A percentile compares a stretch with the other conserved stretches of the same genome.
These are phyloP conservation scores for Tephrocybe sp. DNA, from an alignment of 768 basidiomycete species.

Conservation along the genomic window DNA sequence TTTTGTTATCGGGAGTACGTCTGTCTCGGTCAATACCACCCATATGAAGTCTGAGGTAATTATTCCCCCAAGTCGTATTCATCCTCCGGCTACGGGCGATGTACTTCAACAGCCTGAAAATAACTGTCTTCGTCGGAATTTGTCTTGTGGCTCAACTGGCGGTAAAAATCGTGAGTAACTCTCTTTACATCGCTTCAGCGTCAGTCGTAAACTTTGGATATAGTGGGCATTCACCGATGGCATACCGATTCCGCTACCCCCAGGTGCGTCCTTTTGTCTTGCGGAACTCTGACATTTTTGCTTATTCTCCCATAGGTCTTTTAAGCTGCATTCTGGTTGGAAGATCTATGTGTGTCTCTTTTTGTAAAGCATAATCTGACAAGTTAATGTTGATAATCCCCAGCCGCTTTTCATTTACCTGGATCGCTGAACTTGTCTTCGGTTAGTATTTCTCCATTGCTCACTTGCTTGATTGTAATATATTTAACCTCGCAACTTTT, in stretches of 20 bases:
- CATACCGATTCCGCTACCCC: conserved; percentile 26
- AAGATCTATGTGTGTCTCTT: conserved; percentile 17
- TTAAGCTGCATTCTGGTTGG: conserved; percentile 36
- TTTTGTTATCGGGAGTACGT: background rate
- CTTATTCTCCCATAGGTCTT: conserved; percentile 20
- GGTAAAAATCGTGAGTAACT: conserved; percentile 28
- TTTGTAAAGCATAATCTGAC: background rate
- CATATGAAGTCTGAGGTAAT: too few species aligned
- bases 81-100: too few species aligned
- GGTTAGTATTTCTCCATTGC: conserved; percentile 16
- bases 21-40: too few species aligned
- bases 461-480: background rate
- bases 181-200: background rate
- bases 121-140: too few species aligned
- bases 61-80: too few species aligned
- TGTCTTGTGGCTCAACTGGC: background rate
- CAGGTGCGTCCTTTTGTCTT: conserved; percentile 15
- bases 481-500: background rate
- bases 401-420: conserved; percentile 33
- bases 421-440: conserved; percentile 35
- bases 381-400: background rate
- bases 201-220: background rate
- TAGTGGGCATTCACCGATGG: conserved; percentile 38
- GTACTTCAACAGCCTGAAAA: too few species aligned
- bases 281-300: background rate